These are phyloP conservation scores for Xerocomellus intermedius DNA, from an alignment of 768 basidiomycete genomes.

Conservation along the genomic window DNA sequence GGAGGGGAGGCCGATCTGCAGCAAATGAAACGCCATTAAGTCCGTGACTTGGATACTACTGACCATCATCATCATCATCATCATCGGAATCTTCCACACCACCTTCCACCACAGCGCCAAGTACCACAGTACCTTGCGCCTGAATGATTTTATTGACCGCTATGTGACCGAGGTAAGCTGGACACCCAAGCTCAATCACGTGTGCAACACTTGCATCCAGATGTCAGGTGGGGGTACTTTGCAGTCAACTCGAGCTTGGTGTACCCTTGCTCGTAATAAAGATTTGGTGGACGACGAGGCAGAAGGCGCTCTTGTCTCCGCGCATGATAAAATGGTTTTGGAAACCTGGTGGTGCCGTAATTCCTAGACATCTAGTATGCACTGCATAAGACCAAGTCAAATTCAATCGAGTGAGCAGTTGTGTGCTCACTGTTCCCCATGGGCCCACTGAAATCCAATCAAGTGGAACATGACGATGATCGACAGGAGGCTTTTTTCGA, in stretches of 20 bases:
- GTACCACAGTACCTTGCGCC: conserved; percentile 37
- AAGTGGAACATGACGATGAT: conserved; percentile 19
- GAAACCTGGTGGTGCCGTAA: conserved; percentile 18
- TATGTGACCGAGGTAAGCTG: conserved; percentile 21
- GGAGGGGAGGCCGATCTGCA: conserved; percentile 29
- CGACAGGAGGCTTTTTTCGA: conserved; percentile 16
- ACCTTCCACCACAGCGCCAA: conserved; percentile 46
- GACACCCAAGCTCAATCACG: neutral
- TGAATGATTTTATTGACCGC: conserved; percentile 57
- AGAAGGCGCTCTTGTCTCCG: conserved; percentile 23
- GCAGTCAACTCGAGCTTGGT: conserved; percentile 26
- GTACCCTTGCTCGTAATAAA: conserved; percentile 25
- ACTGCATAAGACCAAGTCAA: neutral
- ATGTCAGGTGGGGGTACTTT: conserved; percentile 44
- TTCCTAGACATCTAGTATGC: conserved; percentile 11
- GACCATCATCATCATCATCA: conserved; percentile 22
- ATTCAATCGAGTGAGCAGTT: neutral
- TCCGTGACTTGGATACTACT: conserved; percentile 19
- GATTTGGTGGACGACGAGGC: conserved; percentile 22
- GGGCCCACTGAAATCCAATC: conserved; percentile 14
- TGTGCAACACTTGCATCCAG: conserved; percentile 34
- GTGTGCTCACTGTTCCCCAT: conserved; percentile 24
- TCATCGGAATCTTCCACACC: conserved; percentile 40
- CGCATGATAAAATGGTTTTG: conserved; percentile 21
- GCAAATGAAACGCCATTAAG: neutral